Percentiles rank a stretch among this genome's conserved stretches.
These are phyloP conservation scores for Nakazawaea ishiwadae DNA, from an alignment of 805 yeast species.

Conservation along the genomic window DNA sequence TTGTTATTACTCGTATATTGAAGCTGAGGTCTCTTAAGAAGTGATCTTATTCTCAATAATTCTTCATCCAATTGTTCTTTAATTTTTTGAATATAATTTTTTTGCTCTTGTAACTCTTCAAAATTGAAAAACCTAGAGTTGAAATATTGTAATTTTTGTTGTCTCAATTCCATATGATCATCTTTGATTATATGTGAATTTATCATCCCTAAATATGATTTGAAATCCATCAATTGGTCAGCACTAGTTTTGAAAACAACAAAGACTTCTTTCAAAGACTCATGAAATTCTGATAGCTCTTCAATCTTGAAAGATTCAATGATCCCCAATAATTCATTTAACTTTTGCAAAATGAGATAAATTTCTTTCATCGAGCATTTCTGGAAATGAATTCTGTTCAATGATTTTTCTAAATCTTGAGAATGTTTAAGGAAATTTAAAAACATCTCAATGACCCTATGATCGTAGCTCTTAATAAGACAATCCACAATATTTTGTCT, in stretches of 20 bases:
- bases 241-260: slow-evolving; percentile 14
- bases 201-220: slow-evolving; percentile 42
- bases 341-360: slow-evolving; percentile 44
- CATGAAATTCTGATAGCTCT: slow-evolving; percentile 21
- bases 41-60: slow-evolving; percentile 37
- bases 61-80: slow-evolving; percentile 48
- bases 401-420: slow-evolving; percentile 56
- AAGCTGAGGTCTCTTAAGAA: slow-evolving; percentile 53
- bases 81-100: slow-evolving; percentile 37
- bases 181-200: slow-evolving; percentile 48
- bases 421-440: slow-evolving; percentile 23
- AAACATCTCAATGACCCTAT: slow-evolving; percentile 29
- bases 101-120: slow-evolving; percentile 29
- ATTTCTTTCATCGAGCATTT: slow-evolving; percentile 57
- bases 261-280: slow-evolving; percentile 19
- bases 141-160: slow-evolving; percentile 41
- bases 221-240: slow-evolving; percentile 21
- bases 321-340: slow-evolving; percentile 41
- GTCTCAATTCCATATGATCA: slow-evolving; percentile 36
- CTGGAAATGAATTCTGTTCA: slow-evolving; percentile 57
- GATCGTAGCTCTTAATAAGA: slow-evolving; percentile 33
- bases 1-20: slow-evolving; percentile 52
- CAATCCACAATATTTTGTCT: slow-evolving; percentile 60
- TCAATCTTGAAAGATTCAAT: slow-evolving; percentile 25
- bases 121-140: slow-evolving; percentile 37